Percentiles rank a stretch among this genome's conserved stretches.
Evolutionary conservation across 495 filamentous ascomycete species (phyloP).

Genomic region (Darksidea phi): DNA sequence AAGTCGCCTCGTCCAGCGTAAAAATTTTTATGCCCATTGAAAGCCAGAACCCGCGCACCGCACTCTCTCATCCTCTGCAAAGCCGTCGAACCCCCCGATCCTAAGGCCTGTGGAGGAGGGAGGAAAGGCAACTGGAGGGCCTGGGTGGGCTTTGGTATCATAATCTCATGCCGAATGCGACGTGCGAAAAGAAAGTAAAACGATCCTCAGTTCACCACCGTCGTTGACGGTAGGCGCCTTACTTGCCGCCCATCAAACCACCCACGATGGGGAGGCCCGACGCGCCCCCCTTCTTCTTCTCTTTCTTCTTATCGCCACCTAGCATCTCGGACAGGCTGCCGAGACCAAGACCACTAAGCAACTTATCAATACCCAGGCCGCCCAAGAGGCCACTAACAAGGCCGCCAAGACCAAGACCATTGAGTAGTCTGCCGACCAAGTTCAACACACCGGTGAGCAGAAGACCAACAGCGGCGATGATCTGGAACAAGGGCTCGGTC

Average conservation of each 20-base stretch:
- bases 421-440: slow-evolving; percentile 75
- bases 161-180: slow-evolving; percentile 2
- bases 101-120: neutral
- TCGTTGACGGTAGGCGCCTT: neutral
- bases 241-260: slow-evolving; percentile 42
- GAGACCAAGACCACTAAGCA: slow-evolving; percentile 72
- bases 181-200: too few relatives aligned
- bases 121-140: neutral
- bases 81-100: slow-evolving; percentile 19
- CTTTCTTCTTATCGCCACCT: slow-evolving; percentile 50
- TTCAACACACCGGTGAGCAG: slow-evolving; percentile 78
- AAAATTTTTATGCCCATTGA: neutral
- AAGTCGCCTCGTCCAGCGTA: too few relatives aligned
- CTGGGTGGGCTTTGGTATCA: slow-evolving; percentile 4
- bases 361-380: slow-evolving; percentile 73
- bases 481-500: slow-evolving; percentile 85
- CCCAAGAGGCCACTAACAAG: slow-evolving; percentile 76
- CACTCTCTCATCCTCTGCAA: neutral
- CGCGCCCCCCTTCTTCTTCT: slow-evolving; percentile 40
- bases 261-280: slow-evolving; percentile 43
- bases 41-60: neutral
- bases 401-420: slow-evolving; percentile 81
- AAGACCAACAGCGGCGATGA: slow-evolving; percentile 85
- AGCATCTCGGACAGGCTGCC: slow-evolving; percentile 59
- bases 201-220: neutral